These are phyloP conservation scores for Penicillium paxilli DNA, from an alignment of 495 filamentous ascomycete species.

Conservation along the genomic window DNA sequence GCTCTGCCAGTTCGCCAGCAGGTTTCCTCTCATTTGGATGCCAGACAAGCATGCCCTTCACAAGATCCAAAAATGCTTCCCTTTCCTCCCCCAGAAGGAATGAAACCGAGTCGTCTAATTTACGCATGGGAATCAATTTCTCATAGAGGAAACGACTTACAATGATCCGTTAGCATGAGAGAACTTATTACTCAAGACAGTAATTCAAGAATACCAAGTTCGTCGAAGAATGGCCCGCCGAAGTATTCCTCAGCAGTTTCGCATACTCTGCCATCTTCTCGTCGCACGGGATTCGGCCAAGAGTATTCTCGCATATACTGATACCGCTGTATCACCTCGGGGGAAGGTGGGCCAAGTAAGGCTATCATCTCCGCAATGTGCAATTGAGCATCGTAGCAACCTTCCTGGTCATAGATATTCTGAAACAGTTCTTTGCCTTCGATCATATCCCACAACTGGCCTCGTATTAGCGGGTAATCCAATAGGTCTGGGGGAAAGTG, in stretches of 20 bases:
- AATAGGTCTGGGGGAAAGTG: too few relatives aligned
- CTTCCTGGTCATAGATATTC: constrained; percentile 32
- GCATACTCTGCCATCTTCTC: constrained; percentile 37
- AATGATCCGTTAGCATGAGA: constrained; percentile 30
- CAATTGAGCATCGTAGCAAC: constrained; percentile 34
- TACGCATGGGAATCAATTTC: constrained; percentile 33
- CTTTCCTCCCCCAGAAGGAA: constrained; percentile 39
- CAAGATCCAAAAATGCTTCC: constrained; percentile 43
- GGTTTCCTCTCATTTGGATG: constrained; percentile 33
- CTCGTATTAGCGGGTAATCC: too few relatives aligned
- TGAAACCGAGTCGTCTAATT: constrained; percentile 29
- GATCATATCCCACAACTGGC: constrained; percentile 55
- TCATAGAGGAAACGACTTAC: constrained; percentile 37
- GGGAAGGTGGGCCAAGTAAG: constrained; percentile 46
- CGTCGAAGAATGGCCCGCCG: constrained; percentile 40
- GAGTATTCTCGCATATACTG: constrained; percentile 37
- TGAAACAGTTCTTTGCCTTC: constrained; percentile 48
- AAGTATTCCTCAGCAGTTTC: constrained; percentile 37
- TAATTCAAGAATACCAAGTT: constrained; percentile 28
- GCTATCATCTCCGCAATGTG: constrained; percentile 50
- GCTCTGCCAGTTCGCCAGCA: constrained; percentile 34
- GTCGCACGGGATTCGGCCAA: constrained; percentile 33
- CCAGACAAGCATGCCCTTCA: constrained; percentile 42
- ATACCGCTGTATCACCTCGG: constrained; percentile 43
- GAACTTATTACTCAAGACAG: constrained; percentile 21